phyloP scores from a whole-genome alignment of 176 grass and related monocot genomes.

The Otatea glauca region DNA sequence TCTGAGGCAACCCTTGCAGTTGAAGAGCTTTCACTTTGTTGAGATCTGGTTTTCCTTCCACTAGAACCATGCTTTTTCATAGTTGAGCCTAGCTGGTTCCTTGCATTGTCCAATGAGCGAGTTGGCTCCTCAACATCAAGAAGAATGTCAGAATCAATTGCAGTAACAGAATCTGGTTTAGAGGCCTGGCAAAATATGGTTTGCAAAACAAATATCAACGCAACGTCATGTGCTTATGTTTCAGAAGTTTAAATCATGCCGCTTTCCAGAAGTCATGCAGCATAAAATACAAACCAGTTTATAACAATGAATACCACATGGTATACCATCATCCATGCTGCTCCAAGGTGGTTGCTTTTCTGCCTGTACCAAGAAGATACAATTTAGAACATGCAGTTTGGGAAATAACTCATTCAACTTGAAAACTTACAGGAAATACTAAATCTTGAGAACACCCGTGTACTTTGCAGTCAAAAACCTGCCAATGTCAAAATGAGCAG shows the following conservation, averaged over 20 bases:
- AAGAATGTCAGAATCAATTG: constrained; percentile 48
- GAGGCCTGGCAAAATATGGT: constrained; percentile 47
- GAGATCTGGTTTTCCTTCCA: constrained; percentile 79
- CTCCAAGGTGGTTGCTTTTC: constrained; percentile 81
- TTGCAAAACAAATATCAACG: constrained; percentile 29
- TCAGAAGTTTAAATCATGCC: constrained; percentile 31
- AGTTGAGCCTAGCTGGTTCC: constrained; percentile 47
- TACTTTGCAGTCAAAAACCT: constrained; percentile 98
- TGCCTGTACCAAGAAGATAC: constrained; percentile 52
- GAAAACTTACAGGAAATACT: constrained; percentile 91
- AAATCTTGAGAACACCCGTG: constrained; percentile 97
- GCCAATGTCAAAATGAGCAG: constrained; percentile 36
- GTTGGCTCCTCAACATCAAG: constrained; percentile 55
- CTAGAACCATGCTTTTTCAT: constrained; percentile 67
- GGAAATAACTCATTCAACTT: constrained; percentile 43
- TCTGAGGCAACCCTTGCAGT: constrained; percentile 77
- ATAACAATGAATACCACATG: constrained; percentile 84
- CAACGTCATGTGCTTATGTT: constrained; percentile 11
- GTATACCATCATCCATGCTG: constrained; percentile 66
- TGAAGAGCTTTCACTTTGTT: constrained; percentile 81
- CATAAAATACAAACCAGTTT: constrained; percentile 68
- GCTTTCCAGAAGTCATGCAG: constrained; percentile 1
- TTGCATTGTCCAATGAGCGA: constrained; percentile 52
- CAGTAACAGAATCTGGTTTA: constrained; percentile 53
- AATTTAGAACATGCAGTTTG: constrained; percentile 39